Base-by-base conservation (phyloP, 129 eudicot species). In the Saussurea involucrata region DNA sequence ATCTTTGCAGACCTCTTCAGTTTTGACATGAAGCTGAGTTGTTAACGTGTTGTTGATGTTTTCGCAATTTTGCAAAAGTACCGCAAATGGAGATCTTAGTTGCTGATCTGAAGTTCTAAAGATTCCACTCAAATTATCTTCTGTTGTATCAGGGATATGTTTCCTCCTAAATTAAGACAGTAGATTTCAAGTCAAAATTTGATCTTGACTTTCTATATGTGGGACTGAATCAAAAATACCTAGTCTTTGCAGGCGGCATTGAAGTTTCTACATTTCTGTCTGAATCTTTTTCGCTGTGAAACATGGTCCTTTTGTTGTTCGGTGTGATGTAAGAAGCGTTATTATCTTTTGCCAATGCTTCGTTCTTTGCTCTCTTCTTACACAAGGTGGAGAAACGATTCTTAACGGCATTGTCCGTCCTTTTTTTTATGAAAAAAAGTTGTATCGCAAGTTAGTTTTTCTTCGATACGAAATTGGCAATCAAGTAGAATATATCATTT, bases 331-430 rank as follows among this genome's bases (percentile, higher is more conserved):
- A 86, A 66, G 79, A 78, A 63, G 72, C 36, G 83, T 67, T 88
- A 81, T 90, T 92, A 80, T 95, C 96, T 84, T 92, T 92, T 21
- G 95, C 97, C 42, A 95, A 66, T 11, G 99, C 94, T 88, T 92
- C 97, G 22, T 75, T 92, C 71, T 90, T 95, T 63, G 99, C 97
- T 83, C 89, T 90, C 90, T 95, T 95, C 87, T 95, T 95, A 73
- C 99, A 92, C 77, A 95, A 78, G 46, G 99, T 95, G 60, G 97
- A 81, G 83, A 95, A 95, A 68, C 99, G 89, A 78, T 95, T 95
- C 86, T 95, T 95, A 76, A 95, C 99, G 60, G 99, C 99, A 77
- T 95, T 95, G 77, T 95, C 99, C 71, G 99, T 95, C 82, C 99
- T 95, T 85, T 31, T 53, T 55, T 85, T 31, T 53, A 42, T 29